Evolutionary conservation across 192 early-diverging fungal species (phyloP), one percentile per base, ranked within the genome.

Genomic region (Coemansia sp.): DNA sequence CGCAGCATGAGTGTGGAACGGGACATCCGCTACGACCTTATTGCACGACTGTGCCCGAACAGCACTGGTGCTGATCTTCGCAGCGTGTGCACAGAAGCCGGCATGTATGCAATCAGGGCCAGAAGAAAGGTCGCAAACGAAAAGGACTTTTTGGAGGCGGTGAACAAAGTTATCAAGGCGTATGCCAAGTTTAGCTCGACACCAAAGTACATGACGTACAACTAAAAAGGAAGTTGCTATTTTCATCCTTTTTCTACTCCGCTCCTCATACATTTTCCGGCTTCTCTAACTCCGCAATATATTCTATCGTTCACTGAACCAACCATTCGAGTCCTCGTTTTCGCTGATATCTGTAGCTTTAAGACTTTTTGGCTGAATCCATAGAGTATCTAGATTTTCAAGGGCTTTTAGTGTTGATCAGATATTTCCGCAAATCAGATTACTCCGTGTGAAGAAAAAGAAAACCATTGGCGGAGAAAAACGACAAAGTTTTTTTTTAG

Each of bases 131-230:
- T 98, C 18, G 96, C 98, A 20, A 98, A 95, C 23, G 98, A 99
- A 77, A 98, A 99, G 86, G 98, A 99, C 85, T 99, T 97, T 84
- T 87, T 99, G 84, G 96, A 99, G 77, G 86, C 95, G 26, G 96
- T 99, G 16, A 95, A 97, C 86, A 99, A 99, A 88, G 98, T 99
- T 63, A 97, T 99, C 86, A 98, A 98, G 88, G 88, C 87, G 43
- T 99, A 99, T 71, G 92, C 94, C 64, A 96, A 98, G 87, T 99
- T 99, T 86, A 95, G 93, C 66, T 92, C 93, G 65, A 99, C 97
- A 31, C 94, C 97, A 52, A 93, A 91, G 83, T 96, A 96, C 76
- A 90, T 90, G 89, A 87, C 85, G 21, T 90, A 90, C 82, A 90
- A 90, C 71, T 90, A 86, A 29, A 23, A 26, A 52, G 2, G 12